Percentiles rank a stretch among this genome's conserved stretches.
Conservation (phyloP, 1,284 basidiomycete species). For the Omphalotus olearius region DNA sequence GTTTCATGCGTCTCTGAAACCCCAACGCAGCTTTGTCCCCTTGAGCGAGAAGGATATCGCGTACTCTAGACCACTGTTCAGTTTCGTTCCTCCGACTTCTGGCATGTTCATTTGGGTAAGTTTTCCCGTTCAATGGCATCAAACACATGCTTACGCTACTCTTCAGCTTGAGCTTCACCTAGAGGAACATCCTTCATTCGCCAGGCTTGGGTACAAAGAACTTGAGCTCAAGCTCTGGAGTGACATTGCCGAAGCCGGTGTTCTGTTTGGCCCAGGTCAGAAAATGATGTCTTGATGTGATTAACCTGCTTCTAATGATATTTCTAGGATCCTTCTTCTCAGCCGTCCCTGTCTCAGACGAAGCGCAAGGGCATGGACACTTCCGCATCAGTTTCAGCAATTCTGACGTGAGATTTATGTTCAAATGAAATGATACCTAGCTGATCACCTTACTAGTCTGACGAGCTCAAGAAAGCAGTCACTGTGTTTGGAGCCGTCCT, state of each 20-base stretch:
- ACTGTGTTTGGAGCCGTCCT: constrained; percentile 38
- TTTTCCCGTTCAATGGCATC: neutral
- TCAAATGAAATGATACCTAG: neutral
- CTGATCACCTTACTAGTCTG: constrained; percentile 23
- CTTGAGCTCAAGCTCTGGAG: constrained; percentile 56
- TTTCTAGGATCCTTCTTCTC: constrained; percentile 44
- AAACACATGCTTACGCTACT: neutral
- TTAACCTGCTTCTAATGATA: neutral
- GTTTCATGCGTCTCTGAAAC: constrained; percentile 39
- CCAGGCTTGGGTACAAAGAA: constrained; percentile 33
- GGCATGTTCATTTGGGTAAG: constrained; percentile 71
- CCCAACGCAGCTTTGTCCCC: constrained; percentile 15
- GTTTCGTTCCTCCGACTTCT: constrained; percentile 66
- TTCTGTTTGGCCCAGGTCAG: constrained; percentile 56
- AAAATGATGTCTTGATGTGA: neutral
- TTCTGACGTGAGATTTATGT: constrained; percentile 38
- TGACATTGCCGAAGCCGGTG: constrained; percentile 53
- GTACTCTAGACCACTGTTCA: constrained; percentile 41
- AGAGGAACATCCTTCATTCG: constrained; percentile 50
- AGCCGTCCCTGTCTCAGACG: constrained; percentile 29
- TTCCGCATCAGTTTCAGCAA: constrained; percentile 63
- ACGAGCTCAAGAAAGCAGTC: constrained; percentile 41
- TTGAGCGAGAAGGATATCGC: constrained; percentile 37
- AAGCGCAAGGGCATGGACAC: constrained; percentile 42
- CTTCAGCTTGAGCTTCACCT: constrained; percentile 61